Evolutionary conservation across 768 basidiomycete genomes (phyloP).

Genomic region (Suillus fuscotomentosus): DNA sequence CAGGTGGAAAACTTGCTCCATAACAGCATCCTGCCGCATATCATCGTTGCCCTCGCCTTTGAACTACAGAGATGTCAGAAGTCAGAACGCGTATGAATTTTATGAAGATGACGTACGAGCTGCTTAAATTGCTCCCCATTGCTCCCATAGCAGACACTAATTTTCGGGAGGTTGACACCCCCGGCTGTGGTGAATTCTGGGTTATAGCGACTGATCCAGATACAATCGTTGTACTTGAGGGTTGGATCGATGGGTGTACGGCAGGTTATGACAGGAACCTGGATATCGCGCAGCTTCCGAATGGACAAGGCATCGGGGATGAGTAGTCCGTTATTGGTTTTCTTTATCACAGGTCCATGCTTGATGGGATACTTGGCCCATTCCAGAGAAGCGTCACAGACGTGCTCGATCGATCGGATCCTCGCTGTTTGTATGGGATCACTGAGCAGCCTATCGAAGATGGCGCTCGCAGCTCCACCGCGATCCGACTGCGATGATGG

Average conservation of each 20-base stretch:
- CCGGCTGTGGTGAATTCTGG: conserved; percentile 62
- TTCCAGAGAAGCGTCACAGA: conserved; percentile 66
- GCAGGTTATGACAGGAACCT: conserved; percentile 83
- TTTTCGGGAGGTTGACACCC: conserved; percentile 83
- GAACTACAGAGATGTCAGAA: conserved; percentile 51
- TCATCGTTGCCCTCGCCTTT: conserved; percentile 93
- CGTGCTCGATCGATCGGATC: conserved; percentile 51
- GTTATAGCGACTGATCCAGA: conserved; percentile 68
- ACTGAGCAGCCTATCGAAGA: conserved; percentile 54
- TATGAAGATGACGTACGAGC: conserved; percentile 51
- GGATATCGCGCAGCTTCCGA: conserved; percentile 47
- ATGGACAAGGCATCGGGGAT: conserved; percentile 51
- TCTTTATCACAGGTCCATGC: conserved; percentile 18
- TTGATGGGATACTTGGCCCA: conserved; percentile 69
- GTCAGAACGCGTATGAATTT: neutral
- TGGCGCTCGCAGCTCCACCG: conserved; percentile 57
- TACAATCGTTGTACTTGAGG: conserved; percentile 62
- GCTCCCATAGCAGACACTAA: conserved; percentile 64
- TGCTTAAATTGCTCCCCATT: conserved; percentile 72
- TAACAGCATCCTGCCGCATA: conserved; percentile 94
- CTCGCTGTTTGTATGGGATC: conserved; percentile 39
- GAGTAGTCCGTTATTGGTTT: conserved; percentile 24
- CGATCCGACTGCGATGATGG: conserved; percentile 56
- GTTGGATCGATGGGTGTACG: conserved; percentile 69
- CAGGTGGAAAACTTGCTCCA: conserved; percentile 96